Evolutionary conservation across 768 basidiomycete species (phyloP).

Genomic region (Lyophyllum shimeji): DNA sequence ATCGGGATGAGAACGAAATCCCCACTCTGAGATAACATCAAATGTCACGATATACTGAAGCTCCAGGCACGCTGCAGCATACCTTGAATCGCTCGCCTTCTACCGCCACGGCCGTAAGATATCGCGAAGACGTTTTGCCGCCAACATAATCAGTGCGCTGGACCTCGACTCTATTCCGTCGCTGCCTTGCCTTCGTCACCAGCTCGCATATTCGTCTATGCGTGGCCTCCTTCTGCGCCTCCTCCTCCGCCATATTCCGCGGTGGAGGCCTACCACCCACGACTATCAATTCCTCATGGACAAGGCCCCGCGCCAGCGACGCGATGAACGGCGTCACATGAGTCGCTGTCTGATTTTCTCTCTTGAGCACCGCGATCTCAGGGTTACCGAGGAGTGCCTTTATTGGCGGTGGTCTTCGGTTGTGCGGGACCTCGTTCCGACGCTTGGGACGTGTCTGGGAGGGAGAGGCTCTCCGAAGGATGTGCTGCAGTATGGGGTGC

Average conservation of each 20-base stretch:
- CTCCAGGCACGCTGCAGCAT: conserved; percentile 4
- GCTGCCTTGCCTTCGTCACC: conserved; percentile 22
- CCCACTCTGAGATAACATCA: conserved; percentile 26
- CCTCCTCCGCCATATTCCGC: conserved; percentile 24
- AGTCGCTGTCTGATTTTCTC: conserved; percentile 53
- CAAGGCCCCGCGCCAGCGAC: conserved; percentile 46
- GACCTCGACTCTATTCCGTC: conserved; percentile 25
- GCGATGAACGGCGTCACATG: conserved; percentile 65
- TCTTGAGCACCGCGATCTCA: conserved; percentile 56
- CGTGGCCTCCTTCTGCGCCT: conserved; percentile 24
- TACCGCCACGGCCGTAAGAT: conserved; percentile 39
- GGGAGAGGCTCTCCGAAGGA: conserved; percentile 21
- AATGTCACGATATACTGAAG: background rate
- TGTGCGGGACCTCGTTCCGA: background rate
- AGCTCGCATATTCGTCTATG: conserved; percentile 27
- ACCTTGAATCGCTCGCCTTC: conserved; percentile 46
- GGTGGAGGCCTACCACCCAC: conserved; percentile 45
- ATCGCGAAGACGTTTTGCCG: conserved; percentile 26
- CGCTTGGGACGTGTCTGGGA: conserved; percentile 8
- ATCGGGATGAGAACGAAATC: conserved; percentile 59
- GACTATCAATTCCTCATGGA: conserved; percentile 54
- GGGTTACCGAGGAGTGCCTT: conserved; percentile 34
- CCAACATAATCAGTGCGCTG: conserved; percentile 33
- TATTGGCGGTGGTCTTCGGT: conserved; percentile 16
- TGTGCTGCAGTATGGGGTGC: conserved; percentile 24